Conservation (phyloP, 352 stramenopile species). For the Aphanomyces euteiches region DNA sequence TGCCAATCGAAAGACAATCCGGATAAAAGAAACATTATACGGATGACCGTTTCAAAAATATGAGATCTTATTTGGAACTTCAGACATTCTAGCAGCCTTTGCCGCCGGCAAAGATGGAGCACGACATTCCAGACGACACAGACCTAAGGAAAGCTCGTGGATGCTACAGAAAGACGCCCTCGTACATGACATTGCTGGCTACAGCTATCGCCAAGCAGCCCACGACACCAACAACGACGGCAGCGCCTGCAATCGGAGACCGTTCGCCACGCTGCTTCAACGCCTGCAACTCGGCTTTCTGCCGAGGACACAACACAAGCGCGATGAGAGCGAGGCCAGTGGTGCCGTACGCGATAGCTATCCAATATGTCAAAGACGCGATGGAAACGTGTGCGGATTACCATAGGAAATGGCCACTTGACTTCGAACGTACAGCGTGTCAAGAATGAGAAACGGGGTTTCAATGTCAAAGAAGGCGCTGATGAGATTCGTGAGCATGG, state of each 20-base stretch:
- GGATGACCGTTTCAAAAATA: neutral
- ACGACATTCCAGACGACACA: too few relatives aligned
- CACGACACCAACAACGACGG: conserved; percentile 15
- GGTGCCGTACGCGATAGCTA: neutral
- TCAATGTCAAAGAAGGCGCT: conserved; percentile 47
- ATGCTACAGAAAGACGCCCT: too few relatives aligned
- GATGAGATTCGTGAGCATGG: conserved; percentile 50
- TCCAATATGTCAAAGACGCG: too few relatives aligned
- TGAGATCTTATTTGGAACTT: too few relatives aligned
- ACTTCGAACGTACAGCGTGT: conserved; percentile 42
- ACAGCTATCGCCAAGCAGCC: too few relatives aligned
- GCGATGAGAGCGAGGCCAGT: conserved; percentile 43
- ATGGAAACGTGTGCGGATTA: conserved; percentile 40
- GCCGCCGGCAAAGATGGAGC: too few relatives aligned
- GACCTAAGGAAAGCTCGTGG: too few relatives aligned
- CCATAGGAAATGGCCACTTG: conserved; percentile 53
- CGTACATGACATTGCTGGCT: too few relatives aligned
- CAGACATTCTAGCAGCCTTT: too few relatives aligned
- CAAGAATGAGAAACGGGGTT: conserved; percentile 49
- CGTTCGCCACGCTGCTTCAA: conserved; percentile 42
- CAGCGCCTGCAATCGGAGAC: conserved; percentile 45
- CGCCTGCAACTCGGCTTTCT: conserved; percentile 45
- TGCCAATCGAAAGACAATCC: conserved; percentile 12
- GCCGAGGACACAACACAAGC: conserved; percentile 42
- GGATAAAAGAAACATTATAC: neutral